Conservation (phyloP, 805 yeast genomes). For the Candida khao-thaluensis region DNA sequence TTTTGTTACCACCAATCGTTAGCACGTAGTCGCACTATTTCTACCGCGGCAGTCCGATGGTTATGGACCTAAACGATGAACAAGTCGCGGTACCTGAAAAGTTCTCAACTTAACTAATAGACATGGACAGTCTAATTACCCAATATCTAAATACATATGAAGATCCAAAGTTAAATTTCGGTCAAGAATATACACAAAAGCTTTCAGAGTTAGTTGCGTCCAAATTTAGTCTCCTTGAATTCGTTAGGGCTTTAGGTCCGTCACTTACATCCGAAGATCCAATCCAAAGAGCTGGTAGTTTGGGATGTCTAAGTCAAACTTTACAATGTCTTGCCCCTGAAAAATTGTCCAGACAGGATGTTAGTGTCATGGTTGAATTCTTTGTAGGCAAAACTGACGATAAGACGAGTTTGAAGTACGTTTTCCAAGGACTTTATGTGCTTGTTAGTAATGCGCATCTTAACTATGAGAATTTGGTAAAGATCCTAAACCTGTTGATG, state of each 20-base stretch:
- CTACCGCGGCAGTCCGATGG: no score
- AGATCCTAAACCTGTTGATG: slow-evolving; percentile 37
- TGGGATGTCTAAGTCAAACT: slow-evolving; percentile 41
- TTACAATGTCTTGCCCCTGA: slow-evolving; percentile 25
- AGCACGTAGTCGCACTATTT: no score
- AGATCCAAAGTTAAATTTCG: slow-evolving; percentile 18
- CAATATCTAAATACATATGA: slow-evolving; percentile 38
- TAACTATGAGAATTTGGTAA: slow-evolving; percentile 27
- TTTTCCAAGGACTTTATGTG: slow-evolving; percentile 53
- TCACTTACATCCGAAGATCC: slow-evolving; percentile 61
- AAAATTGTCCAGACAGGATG: slow-evolving; percentile 44
- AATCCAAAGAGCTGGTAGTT: slow-evolving; percentile 45
- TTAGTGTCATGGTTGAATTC: slow-evolving; percentile 54
- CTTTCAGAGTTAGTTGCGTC: slow-evolving; percentile 24
- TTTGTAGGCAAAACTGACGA: slow-evolving; percentile 69
- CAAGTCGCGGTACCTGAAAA: no score
- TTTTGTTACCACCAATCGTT: no score
- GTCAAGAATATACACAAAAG: slow-evolving; percentile 18
- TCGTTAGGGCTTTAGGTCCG: slow-evolving; percentile 61
- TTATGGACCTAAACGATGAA: no score
- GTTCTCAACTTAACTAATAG: no score
- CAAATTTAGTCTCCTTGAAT: slow-evolving; percentile 44
- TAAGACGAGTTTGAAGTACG: slow-evolving; percentile 48
- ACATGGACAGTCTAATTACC: slow-evolving; percentile 26
- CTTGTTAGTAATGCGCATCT: slow-evolving; percentile 35